A percentile compares a stretch with the other conserved stretches of the same genome.
Evolutionary conservation across 805 yeast species (phyloP).

Genomic region (Hanseniaspora jakobsenii): DNA sequence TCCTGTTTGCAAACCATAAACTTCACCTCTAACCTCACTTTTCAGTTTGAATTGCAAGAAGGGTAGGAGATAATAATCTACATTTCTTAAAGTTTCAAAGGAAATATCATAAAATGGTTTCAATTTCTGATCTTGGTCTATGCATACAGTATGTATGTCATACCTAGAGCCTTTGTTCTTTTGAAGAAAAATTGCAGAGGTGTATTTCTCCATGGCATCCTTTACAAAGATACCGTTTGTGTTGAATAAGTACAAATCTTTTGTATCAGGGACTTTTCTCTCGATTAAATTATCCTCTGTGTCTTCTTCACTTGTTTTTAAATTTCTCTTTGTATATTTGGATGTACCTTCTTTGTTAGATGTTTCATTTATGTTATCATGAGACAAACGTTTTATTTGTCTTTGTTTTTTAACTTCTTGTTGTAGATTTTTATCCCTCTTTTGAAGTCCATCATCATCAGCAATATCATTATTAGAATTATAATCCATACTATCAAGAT

Average conservation of each 20-base stretch:
- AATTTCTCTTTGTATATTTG: no score
- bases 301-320: neutral
- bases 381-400: no score
- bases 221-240: constrained; percentile 1
- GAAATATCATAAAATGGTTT: neutral
- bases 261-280: no score
- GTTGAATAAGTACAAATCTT: no score
- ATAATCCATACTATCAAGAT: no score
- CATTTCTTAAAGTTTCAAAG: neutral
- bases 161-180: constrained; percentile 7
- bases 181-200: neutral
- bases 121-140: constrained; percentile 1
- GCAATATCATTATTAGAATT: no score
- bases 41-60: constrained; percentile 18
- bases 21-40: constrained; percentile 25
- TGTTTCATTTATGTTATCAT: no score
- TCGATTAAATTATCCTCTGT: neutral
- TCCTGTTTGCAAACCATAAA: constrained; percentile 25
- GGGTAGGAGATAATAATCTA: constrained; percentile 9
- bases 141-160: constrained; percentile 1
- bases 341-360: no score
- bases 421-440: no score
- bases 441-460: no score
- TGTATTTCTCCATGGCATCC: constrained; percentile 1
- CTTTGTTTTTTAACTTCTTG: no score